phyloP scores from a whole-genome alignment of 208 protist genomes.

The Crithidia expoeki region DNA sequence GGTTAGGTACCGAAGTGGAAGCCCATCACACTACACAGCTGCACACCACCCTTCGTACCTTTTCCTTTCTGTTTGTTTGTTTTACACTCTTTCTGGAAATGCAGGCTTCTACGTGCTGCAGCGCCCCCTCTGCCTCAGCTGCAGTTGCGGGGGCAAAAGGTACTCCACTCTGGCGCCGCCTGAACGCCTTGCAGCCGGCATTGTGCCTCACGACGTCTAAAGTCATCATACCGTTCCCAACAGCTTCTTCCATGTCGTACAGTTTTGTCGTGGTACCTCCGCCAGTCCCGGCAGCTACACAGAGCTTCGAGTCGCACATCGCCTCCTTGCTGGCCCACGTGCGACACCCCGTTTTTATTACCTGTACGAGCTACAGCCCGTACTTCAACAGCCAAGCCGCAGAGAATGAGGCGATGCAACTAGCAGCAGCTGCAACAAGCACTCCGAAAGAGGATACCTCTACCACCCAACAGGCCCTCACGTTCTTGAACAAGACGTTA shows the following conservation, averaged over 20 bases:
- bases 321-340: constrained; percentile 27
- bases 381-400: constrained; percentile 26
- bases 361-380: constrained; percentile 43
- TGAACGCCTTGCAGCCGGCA: constrained; percentile 27
- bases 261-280: constrained; percentile 51
- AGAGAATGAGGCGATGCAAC: no score
- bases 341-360: constrained; percentile 35
- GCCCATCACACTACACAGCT: no score
- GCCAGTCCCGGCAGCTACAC: constrained; percentile 34
- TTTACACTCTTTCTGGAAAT: not conserved
- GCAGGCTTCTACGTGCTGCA: constrained; percentile 2
- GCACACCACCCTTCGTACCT: not conserved
- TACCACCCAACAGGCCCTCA: constrained; percentile 23
- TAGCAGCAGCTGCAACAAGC: no score
- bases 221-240: not conserved
- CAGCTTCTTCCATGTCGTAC: constrained; percentile 23
- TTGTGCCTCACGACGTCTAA: not conserved
- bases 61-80: not conserved
- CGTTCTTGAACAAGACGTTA: constrained; percentile 3
- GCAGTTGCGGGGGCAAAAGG: not conserved
- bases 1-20: no score
- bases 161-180: constrained; percentile 21
- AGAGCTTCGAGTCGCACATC: constrained; percentile 37
- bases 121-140: not conserved
- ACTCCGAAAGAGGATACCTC: not conserved